Base-by-base conservation (phyloP, 169 alveolate genomes). In the Cyclospora cayetanensis region DNA sequence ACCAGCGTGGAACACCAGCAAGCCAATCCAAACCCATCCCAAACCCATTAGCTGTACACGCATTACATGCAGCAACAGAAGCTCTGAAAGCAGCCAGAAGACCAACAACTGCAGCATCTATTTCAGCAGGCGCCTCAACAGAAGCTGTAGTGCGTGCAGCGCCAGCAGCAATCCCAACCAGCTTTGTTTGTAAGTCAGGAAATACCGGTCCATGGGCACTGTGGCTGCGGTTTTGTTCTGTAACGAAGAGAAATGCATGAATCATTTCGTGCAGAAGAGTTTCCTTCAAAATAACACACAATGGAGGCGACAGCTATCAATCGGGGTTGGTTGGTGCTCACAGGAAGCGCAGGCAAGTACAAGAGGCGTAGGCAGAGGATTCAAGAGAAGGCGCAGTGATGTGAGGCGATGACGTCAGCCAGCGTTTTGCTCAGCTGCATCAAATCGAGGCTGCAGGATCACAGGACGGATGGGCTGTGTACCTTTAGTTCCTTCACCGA, bases 211-310 rank as follows among this genome's bases (percentile, higher is more conserved):
- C 99, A 84, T 97, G 99, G 11, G 98, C 98, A 70, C 95, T 97
- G 74, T 96, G 93, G 82, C 93, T 93, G 42, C 94, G 90, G 79
- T 94, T 90, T 25, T 92, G 82, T 43, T 94, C 90, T 42, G 98
- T 97, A 12, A 98, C 86, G 87, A 97, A 97, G 53, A 98, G 91
- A 76, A 96, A 97, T 27, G 99, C 99, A 86, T 98, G 99, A 79
- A 98, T 98, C 99, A 98, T 97, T 94, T 98, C 99, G 91, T 98
- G 99, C 34, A 98, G 94, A 35, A 98, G 95, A 15, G 99, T 98
- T 89, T 98, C 99, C 95, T 96, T n/a, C n/a, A n/a, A n/a, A n/a
- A n/a, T n/a, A n/a, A n/a, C n/a, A n/a, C n/a, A n/a, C n/a, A n/a
- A n/a, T n/a, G n/a, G n/a, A n/a, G n/a, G n/a, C n/a, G 27, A 12